Evolutionary conservation across 139 green algal species (phyloP), one percentile per base, ranked within the genome.

Genomic region (Deuterostichococcus epilithicus): DNA sequence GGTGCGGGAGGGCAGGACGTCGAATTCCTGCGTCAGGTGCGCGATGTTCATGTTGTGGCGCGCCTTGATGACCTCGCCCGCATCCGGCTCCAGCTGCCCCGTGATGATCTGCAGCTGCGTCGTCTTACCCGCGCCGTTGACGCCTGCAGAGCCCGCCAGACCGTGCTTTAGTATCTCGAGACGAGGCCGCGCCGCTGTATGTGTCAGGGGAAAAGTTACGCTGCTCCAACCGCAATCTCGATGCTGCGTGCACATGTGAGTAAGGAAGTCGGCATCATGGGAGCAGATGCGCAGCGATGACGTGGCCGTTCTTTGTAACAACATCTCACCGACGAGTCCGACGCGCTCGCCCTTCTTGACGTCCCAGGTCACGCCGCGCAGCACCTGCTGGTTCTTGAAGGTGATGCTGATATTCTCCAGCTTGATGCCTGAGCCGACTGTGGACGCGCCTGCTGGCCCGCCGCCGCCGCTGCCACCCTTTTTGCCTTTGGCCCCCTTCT

Each of bases 91-190:
- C 42, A 99, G 68, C 38, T 86, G 77, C 33, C 96, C 96, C 75
- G 92, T 94, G 44, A 99, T 94, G 72, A 99, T 97, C 82, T 97
- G 87, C 72, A 99, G 87, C 88, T 98, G 95, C 13, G 95, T 99
- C 0, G 95, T 98, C 87, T 99, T 99, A 33, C 96, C 96, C 2
- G 96, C 95, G 22, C 96, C 96, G 79, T 99, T 99, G n/a, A 98
- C 87, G 38, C 95, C 89, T 92, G 80, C 67, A 68, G 45, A 3
- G n/a, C n/a, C n/a, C n/a, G n/a, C n/a, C n/a, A n/a, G n/a, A n/a
- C n/a, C n/a, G n/a, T n/a, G n/a, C n/a, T n/a, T n/a, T n/a, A n/a
- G n/a, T n/a, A n/a, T n/a, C n/a, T n/a, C n/a, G n/a, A n/a, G n/a
- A n/a, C n/a, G n/a, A n/a, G n/a, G n/a, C n/a, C n/a, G n/a, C n/a